Evolutionary conservation across 106 monocot genomes (phyloP).

Genomic region (Iris macrosiphon): DNA sequence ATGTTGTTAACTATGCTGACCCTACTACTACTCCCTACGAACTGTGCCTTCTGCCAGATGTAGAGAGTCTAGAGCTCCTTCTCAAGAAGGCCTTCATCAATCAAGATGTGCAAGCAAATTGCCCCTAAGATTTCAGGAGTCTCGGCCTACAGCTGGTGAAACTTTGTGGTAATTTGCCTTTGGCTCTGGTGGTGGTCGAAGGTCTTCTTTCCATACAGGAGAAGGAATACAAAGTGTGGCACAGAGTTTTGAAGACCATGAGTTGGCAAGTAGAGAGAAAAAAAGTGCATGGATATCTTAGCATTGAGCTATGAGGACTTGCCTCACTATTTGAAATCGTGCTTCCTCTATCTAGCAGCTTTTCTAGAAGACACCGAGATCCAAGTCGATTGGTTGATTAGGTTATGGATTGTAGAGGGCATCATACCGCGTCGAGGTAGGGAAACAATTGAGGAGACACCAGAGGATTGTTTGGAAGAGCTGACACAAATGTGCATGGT

Average conservation of each 20-base stretch:
- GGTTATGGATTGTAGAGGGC: conserved; percentile 9
- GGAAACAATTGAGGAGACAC: conserved; percentile 13
- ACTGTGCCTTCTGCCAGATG: background rate
- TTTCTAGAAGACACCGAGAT: conserved; percentile 10
- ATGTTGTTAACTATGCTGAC: too few relatives aligned
- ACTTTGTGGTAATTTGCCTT: too few relatives aligned
- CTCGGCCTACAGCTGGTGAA: background rate
- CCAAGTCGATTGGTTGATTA: background rate
- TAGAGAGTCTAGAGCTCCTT: background rate
- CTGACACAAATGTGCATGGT: too few relatives aligned
- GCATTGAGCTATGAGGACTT: conserved; percentile 16
- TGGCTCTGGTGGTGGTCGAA: background rate
- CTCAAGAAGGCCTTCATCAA: background rate
- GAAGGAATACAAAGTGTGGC: background rate
- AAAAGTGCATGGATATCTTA: background rate
- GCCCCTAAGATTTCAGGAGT: background rate
- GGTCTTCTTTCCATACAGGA: background rate
- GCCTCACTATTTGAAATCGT: conserved; percentile 5
- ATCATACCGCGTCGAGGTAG: conserved; percentile 3
- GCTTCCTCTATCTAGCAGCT: conserved; percentile 6
- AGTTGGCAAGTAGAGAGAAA: background rate
- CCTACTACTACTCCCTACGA: background rate
- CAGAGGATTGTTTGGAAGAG: conserved; percentile 15
- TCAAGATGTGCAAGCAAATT: too few relatives aligned
- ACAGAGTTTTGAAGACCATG: background rate